A percentile compares a stretch with the other conserved stretches of the same genome.
These are phyloP conservation scores for Coemansia sp. DNA, from an alignment of 371 early-diverging fungal genomes.

Conservation along the genomic window DNA sequence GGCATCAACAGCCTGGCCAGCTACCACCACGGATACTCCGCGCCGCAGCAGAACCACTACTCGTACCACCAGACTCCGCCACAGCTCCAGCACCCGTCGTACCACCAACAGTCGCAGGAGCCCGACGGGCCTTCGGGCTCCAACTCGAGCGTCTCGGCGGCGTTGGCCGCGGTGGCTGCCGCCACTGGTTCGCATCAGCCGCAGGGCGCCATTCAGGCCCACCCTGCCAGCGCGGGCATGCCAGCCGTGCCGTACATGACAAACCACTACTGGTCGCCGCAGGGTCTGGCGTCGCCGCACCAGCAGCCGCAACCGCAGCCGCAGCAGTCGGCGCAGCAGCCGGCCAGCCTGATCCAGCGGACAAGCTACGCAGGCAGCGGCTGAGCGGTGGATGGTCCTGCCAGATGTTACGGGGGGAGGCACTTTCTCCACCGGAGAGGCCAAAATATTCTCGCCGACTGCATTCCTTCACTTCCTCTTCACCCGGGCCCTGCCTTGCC, in stretches of 20 bases:
- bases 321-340: constrained; percentile 18
- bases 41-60: constrained; percentile 23
- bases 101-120: constrained; percentile 30
- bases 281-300: constrained; percentile 40
- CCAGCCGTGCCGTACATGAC: constrained; percentile 35
- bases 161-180: constrained; percentile 34
- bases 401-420: neutral
- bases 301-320: constrained; percentile 17
- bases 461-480: constrained; percentile 2
- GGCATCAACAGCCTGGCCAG: constrained; percentile 37
- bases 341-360: constrained; percentile 35
- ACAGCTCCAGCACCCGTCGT: constrained; percentile 22
- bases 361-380: constrained; percentile 35
- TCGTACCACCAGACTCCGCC: constrained; percentile 26
- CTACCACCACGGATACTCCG: constrained; percentile 42
- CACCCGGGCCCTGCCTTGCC: neutral
- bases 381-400: constrained; percentile 2
- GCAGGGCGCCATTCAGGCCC: constrained; percentile 6
- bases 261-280: constrained; percentile 34
- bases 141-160: constrained; percentile 26
- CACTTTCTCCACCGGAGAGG: neutral
- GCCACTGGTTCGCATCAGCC: constrained; percentile 24
- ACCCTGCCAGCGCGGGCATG: constrained; percentile 2
- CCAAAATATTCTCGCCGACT: neutral
- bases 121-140: constrained; percentile 19